phyloP scores from a whole-genome alignment of 2,329 filamentous ascomycete genomes.

The Penicillium thymicola region DNA sequence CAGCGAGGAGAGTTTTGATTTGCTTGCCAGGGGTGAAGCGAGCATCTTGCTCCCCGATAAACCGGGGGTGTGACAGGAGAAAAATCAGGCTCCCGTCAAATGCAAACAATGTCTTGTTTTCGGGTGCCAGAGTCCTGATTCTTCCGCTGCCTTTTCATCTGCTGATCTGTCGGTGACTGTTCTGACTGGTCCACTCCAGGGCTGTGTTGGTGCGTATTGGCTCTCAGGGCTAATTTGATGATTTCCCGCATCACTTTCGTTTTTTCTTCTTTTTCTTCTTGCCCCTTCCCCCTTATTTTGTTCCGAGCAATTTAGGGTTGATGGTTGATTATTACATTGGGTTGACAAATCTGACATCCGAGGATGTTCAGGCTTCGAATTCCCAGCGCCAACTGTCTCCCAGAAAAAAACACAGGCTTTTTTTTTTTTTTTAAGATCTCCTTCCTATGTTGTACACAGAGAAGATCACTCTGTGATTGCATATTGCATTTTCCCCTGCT shows the following conservation, averaged over 20 bases:
- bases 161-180: conserved; percentile 2
- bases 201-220: neutral
- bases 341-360: neutral
- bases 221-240: neutral
- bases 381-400: neutral
- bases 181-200: neutral
- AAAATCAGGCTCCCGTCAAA: conserved; percentile 8
- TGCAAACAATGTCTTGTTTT: conserved; percentile 4
- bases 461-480: neutral
- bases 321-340: neutral
- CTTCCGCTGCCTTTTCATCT: neutral
- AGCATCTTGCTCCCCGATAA: conserved; percentile 37
- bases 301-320: neutral
- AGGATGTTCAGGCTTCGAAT: neutral
- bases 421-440: neutral
- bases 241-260: neutral
- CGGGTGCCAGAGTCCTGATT: conserved; percentile 6
- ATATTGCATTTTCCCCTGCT: conserved; percentile 2
- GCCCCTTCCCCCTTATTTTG: neutral
- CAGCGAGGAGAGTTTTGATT: conserved; percentile 50
- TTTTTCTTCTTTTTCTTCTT: neutral
- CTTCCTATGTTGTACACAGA: neutral
- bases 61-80: conserved; percentile 1
- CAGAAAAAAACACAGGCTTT: neutral
- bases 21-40: conserved; percentile 44